Evolutionary conservation across 176 grass and related monocot genomes (phyloP).

Genomic region (Bonia amplexicaulis): DNA sequence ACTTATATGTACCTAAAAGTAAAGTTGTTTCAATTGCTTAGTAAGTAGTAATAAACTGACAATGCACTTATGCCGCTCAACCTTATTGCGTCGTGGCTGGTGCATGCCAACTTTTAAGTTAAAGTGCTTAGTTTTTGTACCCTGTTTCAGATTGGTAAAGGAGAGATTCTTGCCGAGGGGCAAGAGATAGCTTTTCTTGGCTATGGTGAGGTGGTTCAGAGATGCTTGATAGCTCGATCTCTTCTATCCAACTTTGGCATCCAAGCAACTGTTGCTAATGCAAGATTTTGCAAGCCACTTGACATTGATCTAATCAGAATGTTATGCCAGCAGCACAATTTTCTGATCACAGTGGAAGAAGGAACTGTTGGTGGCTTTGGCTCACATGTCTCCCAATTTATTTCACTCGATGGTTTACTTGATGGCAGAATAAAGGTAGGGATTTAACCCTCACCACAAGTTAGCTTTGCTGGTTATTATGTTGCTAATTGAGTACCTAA

Average conservation of each 20-base stretch:
- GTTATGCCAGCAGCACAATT: slow-evolving; percentile 54
- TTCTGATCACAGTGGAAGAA: slow-evolving; percentile 79
- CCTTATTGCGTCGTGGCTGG: not conserved
- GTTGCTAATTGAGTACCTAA: not conserved
- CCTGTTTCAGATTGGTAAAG: slow-evolving; percentile 69
- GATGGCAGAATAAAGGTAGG: slow-evolving; percentile 58
- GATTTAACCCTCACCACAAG: not conserved
- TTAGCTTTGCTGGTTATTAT: not conserved
- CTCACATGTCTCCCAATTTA: slow-evolving; percentile 71
- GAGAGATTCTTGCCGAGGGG: slow-evolving; percentile 59
- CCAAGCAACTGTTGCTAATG: slow-evolving; percentile 62
- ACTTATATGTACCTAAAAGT: not conserved
- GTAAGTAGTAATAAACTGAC: not conserved
- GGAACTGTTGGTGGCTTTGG: slow-evolving; percentile 75
- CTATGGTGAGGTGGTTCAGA: slow-evolving; percentile 64
- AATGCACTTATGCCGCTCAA: not conserved
- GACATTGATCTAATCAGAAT: slow-evolving; percentile 64
- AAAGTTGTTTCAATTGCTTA: not conserved
- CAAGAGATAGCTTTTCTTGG: slow-evolving; percentile 66
- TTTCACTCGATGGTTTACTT: slow-evolving; percentile 69
- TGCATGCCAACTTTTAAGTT: not conserved
- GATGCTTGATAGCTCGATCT: slow-evolving; percentile 68
- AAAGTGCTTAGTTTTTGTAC: not conserved
- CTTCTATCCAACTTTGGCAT: slow-evolving; percentile 62
- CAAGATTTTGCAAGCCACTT: slow-evolving; percentile 79